A percentile compares a stretch with the other conserved stretches of the same genome.
phyloP scores from a whole-genome alignment of 768 basidiomycete genomes.

The Tephrocybe sp. region DNA sequence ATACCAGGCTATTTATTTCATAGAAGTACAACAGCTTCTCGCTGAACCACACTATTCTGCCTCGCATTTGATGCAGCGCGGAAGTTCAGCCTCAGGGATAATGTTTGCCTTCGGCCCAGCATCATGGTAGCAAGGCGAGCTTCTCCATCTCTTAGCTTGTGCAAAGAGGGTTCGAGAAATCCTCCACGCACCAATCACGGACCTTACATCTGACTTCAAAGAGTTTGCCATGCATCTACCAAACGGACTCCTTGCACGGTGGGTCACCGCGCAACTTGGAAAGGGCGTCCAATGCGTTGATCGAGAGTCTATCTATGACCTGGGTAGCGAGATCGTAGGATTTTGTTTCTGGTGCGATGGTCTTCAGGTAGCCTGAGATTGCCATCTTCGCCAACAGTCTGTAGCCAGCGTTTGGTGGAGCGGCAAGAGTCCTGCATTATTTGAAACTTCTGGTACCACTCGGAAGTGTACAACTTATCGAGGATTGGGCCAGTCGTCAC shows the following conservation, averaged over 20 bases:
- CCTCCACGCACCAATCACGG: constrained; percentile 28
- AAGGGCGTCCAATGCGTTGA: background rate
- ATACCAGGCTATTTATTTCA: constrained; percentile 23
- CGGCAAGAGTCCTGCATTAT: constrained; percentile 48
- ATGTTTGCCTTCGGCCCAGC: constrained; percentile 8
- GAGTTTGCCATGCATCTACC: constrained; percentile 5
- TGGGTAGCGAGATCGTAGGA: constrained; percentile 56
- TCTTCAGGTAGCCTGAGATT: constrained; percentile 33
- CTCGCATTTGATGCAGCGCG: constrained; percentile 31
- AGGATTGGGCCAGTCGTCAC: too few relatives aligned
- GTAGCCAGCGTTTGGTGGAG: constrained; percentile 59
- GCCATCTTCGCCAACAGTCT: constrained; percentile 46
- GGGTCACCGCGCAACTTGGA: background rate
- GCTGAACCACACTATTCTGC: constrained; percentile 43
- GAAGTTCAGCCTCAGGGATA: constrained; percentile 26
- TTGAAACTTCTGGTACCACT: too few relatives aligned
- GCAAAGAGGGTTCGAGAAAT: constrained; percentile 21
- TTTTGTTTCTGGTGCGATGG: constrained; percentile 38
- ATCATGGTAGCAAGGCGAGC: background rate
- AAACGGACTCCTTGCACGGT: background rate
- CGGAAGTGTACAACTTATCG: too few relatives aligned
- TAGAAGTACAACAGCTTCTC: constrained; percentile 24
- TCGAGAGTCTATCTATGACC: constrained; percentile 52
- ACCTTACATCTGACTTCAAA: constrained; percentile 49
- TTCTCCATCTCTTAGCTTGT: background rate